Evolutionary conservation across 140 eudicot species (phyloP).

Genomic region (Cichorium intybus): DNA sequence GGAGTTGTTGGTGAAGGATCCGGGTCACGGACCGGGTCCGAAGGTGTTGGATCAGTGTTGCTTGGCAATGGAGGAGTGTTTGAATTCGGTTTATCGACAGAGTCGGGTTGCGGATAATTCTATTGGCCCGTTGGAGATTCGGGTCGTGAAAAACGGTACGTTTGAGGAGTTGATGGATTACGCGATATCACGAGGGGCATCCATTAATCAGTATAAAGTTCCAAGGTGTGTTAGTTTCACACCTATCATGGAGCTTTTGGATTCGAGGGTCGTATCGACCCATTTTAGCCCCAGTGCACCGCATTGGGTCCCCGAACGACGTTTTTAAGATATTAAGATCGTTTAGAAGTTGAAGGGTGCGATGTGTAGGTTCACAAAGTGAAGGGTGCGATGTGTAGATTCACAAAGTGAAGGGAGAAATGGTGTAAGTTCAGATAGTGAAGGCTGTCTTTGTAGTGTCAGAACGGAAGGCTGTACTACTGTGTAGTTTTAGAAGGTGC

Average conservation of each 20-base stretch:
- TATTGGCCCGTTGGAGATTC: conserved; percentile 56
- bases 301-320: conserved; percentile 48
- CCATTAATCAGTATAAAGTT: conserved; percentile 55
- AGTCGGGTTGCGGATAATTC: conserved; percentile 62
- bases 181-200: conserved; percentile 55
- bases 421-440: conserved; percentile 26
- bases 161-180: conserved; percentile 66
- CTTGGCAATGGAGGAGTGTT: conserved; percentile 52
- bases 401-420: conserved; percentile 17
- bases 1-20: conserved; percentile 50
- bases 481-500: conserved; percentile 28
- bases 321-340: conserved; percentile 9
- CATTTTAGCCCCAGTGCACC: conserved; percentile 52
- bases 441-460: conserved; percentile 16
- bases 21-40: conserved; percentile 30
- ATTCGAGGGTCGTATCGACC: conserved; percentile 46
- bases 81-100: conserved; percentile 53
- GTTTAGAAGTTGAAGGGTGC: conserved; percentile 1
- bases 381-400: conserved; percentile 21
- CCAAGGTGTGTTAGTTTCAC: conserved; percentile 55
- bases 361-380: conserved; percentile 9
- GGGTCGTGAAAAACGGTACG: conserved; percentile 55
- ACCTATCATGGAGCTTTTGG: conserved; percentile 51
- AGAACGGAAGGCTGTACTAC: conserved; percentile 2
- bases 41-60: conserved; percentile 43